phyloP scores from a whole-genome alignment of 2,329 filamentous ascomycete species.

The Calonectria ilicicola region DNA sequence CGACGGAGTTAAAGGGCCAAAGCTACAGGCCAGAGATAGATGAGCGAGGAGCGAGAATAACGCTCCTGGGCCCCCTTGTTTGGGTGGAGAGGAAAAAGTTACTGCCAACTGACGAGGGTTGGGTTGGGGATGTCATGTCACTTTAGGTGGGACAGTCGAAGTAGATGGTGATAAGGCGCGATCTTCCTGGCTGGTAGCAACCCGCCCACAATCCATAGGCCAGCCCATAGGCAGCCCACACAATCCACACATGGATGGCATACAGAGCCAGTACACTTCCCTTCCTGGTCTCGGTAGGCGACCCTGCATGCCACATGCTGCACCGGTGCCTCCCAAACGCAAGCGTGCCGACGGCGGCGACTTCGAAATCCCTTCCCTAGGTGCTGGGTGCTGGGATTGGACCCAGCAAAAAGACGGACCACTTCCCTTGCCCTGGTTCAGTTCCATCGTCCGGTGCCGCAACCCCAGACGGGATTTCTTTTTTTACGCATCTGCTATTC shows the following conservation, averaged over 20 bases:
- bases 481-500: not conserved
- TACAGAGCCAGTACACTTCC: not conserved
- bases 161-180: constrained; percentile 25
- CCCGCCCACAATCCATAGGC: not conserved
- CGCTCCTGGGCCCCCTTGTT: constrained; percentile 5
- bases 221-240: not conserved
- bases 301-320: constrained; percentile 12
- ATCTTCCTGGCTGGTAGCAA: constrained; percentile 20
- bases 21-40: constrained; percentile 11
- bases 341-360: constrained; percentile 1
- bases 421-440: not conserved
- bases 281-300: not conserved
- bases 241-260: constrained; percentile 1
- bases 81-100: constrained; percentile 17
- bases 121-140: constrained; percentile 22
- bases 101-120: constrained; percentile 16
- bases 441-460: not conserved
- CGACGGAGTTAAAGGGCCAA: constrained; percentile 9
- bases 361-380: constrained; percentile 11
- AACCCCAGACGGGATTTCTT: constrained; percentile 19
- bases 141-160: constrained; percentile 22
- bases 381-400: not conserved
- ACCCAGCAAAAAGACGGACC: not conserved
- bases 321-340: constrained; percentile 15
- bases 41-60: constrained; percentile 12